phyloP scores from a whole-genome alignment of 2,329 filamentous ascomycete species.

The Fusarium sp. region DNA sequence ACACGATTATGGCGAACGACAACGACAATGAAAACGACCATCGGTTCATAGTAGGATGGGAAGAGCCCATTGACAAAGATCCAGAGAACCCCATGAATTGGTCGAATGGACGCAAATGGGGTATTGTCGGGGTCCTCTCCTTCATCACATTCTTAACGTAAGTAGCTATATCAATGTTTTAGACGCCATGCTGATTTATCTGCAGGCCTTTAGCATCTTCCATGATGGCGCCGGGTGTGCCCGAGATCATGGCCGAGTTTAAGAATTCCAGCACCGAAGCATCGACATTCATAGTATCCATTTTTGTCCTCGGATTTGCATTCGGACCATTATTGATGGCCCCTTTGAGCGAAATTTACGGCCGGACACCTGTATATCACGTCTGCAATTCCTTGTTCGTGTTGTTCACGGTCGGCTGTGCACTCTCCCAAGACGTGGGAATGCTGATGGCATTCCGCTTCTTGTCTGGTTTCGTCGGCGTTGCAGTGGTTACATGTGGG shows the following conservation, averaged over 20 bases:
- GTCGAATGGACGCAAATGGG: neutral
- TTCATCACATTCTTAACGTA: neutral
- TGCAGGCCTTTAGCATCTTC: slow-evolving; percentile 58
- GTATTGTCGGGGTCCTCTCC: neutral
- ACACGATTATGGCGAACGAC: no score
- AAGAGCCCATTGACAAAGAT: neutral
- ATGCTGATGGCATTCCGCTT: slow-evolving; percentile 66
- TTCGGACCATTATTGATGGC: slow-evolving; percentile 64
- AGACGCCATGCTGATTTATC: slow-evolving; percentile 27
- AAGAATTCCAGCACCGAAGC: slow-evolving; percentile 46
- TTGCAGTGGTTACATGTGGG: slow-evolving; percentile 68
- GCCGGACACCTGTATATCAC: slow-evolving; percentile 61
- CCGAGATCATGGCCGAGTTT: slow-evolving; percentile 72
- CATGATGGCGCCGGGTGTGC: slow-evolving; percentile 76
- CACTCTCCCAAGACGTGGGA: slow-evolving; percentile 56
- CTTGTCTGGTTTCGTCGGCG: slow-evolving; percentile 66
- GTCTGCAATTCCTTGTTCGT: slow-evolving; percentile 58
- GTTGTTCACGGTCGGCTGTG: slow-evolving; percentile 56
- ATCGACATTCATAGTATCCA: slow-evolving; percentile 45
- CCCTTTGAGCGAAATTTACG: slow-evolving; percentile 65
- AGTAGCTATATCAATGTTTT: neutral
- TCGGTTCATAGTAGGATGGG: neutral
- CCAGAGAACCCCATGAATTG: neutral
- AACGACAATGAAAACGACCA: no score
- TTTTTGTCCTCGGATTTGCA: slow-evolving; percentile 69